Percentiles rank a stretch among this genome's conserved stretches.
These are phyloP conservation scores for Penicillium sp. DNA, from an alignment of 2,329 filamentous ascomycete species.

Conservation along the genomic window DNA sequence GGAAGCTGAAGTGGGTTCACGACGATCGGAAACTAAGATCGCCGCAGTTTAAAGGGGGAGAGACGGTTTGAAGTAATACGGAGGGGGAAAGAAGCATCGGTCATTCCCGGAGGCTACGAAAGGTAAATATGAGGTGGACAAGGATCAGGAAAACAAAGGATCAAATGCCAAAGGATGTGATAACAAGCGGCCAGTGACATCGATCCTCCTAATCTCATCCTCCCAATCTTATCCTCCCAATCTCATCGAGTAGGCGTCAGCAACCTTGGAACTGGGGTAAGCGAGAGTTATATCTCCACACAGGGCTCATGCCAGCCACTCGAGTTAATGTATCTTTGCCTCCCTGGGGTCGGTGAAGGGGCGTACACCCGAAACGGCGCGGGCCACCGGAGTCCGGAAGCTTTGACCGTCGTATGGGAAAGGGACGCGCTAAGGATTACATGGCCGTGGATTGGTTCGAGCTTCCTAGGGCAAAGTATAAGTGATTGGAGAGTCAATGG, in stretches of 20 bases:
- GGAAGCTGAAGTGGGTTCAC: slow-evolving; percentile 2
- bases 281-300: neutral
- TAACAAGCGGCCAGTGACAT: slow-evolving; percentile 12
- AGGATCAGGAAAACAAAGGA: slow-evolving; percentile 4
- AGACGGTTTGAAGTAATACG: neutral
- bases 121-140: slow-evolving; percentile 9
- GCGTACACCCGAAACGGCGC: neutral
- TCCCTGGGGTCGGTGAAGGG: slow-evolving; percentile 4
- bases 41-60: neutral
- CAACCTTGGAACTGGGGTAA: neutral
- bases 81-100: slow-evolving; percentile 3
- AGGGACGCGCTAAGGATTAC: neutral
- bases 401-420: slow-evolving; percentile 11
- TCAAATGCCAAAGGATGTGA: neutral
- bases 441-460: neutral
- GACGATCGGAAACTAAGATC: slow-evolving; percentile 13
- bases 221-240: slow-evolving; percentile 11
- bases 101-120: slow-evolving; percentile 6
- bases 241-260: slow-evolving; percentile 2
- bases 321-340: neutral
- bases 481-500: neutral
- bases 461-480: neutral
- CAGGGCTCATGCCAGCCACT: neutral
- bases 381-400: slow-evolving; percentile 18
- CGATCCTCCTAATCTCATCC: slow-evolving; percentile 11